A percentile compares a stretch with the other conserved stretches of the same genome.
phyloP scores from a whole-genome alignment of 75 land plant genomes.

The Cunninghamia lanceolata region DNA sequence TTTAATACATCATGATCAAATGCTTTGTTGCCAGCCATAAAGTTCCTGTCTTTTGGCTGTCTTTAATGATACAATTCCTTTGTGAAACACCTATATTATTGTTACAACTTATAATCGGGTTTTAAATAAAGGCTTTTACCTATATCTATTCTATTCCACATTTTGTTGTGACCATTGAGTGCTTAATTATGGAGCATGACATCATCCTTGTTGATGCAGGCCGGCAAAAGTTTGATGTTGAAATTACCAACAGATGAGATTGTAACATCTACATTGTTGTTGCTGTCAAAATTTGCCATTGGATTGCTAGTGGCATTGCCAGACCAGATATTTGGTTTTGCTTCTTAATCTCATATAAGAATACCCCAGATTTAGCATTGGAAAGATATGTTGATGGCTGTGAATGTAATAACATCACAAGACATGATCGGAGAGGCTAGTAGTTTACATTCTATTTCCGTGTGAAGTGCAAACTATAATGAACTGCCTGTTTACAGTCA shows the following conservation, averaged over 20 bases:
- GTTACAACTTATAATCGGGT: background rate
- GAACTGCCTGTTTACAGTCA: too few species aligned
- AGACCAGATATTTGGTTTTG: conserved; percentile 38
- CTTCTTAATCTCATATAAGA: background rate
- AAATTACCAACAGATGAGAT: conserved; percentile 38
- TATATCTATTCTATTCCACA: background rate
- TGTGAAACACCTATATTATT: background rate
- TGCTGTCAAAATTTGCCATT: conserved; percentile 61
- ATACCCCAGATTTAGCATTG: background rate
- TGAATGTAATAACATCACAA: background rate
- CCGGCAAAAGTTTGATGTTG: conserved; percentile 38
- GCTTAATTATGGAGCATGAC: background rate
- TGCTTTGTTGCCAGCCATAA: background rate
- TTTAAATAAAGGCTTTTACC: background rate
- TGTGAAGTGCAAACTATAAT: background rate
- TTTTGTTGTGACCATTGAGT: background rate
- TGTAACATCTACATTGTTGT: conserved; percentile 36
- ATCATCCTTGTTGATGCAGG: conserved; percentile 31
- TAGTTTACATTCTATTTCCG: background rate
- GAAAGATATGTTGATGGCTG: background rate
- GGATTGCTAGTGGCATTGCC: conserved; percentile 25
- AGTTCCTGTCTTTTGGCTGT: background rate
- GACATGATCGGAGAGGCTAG: too few species aligned
- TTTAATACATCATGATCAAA: background rate
- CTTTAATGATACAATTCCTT: background rate